Conservation (phyloP, 371 early-diverging fungal species). For the Mortierella sp. region DNA sequence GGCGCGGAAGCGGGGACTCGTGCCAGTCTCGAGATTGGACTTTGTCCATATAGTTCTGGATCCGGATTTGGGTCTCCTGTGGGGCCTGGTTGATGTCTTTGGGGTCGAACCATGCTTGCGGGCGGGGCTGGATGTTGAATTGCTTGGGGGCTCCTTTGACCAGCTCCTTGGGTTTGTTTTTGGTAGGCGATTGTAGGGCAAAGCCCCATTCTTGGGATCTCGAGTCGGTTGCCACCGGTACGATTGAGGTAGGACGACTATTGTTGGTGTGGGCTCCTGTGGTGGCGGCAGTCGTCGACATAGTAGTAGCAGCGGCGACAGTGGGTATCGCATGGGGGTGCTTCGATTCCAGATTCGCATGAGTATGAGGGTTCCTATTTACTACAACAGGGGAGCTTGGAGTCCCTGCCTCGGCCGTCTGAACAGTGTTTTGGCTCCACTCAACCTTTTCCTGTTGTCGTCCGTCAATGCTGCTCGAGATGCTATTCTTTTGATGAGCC, state of each 20-base stretch:
- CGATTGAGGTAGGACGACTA: neutral
- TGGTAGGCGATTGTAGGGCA: neutral
- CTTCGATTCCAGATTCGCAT: neutral
- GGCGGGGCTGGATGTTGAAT: neutral
- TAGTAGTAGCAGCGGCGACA: neutral
- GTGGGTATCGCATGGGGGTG: neutral
- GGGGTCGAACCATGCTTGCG: slow-evolving; percentile 8
- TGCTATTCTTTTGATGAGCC: neutral
- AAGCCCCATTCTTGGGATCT: neutral
- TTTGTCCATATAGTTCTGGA: neutral
- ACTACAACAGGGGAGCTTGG: neutral
- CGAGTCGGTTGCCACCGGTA: neutral
- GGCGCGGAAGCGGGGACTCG: slow-evolving; percentile 16
- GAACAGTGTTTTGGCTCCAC: neutral
- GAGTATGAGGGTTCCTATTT: neutral
- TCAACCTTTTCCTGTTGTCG: neutral
- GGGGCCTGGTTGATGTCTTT: neutral
- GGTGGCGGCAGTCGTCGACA: neutral
- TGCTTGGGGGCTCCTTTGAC: neutral
- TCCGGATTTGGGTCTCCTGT: neutral
- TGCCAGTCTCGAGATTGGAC: slow-evolving; percentile 14
- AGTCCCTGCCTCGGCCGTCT: neutral
- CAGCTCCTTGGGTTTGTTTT: neutral
- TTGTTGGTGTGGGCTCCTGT: neutral
- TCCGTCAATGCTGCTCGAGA: neutral